phyloP scores from a whole-genome alignment of 176 grass and related monocot species.

The Ensete glaucum region DNA sequence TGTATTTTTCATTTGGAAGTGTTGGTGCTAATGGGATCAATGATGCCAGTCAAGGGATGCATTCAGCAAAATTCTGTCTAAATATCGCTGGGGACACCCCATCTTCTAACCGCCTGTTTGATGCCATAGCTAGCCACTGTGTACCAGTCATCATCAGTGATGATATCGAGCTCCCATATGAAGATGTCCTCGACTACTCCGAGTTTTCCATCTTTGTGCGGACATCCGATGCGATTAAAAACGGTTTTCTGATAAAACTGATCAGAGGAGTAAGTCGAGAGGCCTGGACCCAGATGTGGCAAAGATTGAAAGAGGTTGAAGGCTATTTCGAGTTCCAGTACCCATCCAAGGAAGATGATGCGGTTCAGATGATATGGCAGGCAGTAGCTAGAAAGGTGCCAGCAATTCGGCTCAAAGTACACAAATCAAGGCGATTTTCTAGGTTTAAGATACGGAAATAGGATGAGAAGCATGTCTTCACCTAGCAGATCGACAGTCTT shows the following conservation, averaged over 20 bases:
- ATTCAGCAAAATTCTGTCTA: conserved; percentile 12
- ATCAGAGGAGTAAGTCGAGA: conserved; percentile 14
- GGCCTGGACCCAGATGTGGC: conserved; percentile 10
- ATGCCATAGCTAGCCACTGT: conserved; percentile 16
- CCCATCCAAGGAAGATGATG: conserved; percentile 13
- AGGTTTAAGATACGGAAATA: not conserved
- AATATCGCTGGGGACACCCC: conserved; percentile 15
- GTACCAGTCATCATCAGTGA: conserved; percentile 17
- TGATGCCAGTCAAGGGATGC: conserved; percentile 10
- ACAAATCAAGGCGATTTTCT: conserved; percentile 1
- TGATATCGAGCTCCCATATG: conserved; percentile 1
- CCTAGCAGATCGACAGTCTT: not conserved
- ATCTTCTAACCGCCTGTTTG: conserved; percentile 15
- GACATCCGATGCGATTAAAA: conserved; percentile 5
- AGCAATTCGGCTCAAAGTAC: conserved; percentile 11
- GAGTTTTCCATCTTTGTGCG: conserved; percentile 12
- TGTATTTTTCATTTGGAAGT: conserved; percentile 19
- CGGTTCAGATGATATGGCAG: conserved; percentile 19
- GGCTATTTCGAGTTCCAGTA: conserved; percentile 1
- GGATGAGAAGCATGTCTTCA: not conserved
- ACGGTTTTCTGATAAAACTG: conserved; percentile 7
- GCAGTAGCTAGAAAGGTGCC: conserved; percentile 12
- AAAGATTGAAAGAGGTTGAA: conserved; percentile 5
- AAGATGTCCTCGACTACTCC: conserved; percentile 17
- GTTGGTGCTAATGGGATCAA: conserved; percentile 1